These are phyloP conservation scores for Neonectria neomacrospora DNA, from an alignment of 2,329 filamentous ascomycete genomes.

Conservation along the genomic window DNA sequence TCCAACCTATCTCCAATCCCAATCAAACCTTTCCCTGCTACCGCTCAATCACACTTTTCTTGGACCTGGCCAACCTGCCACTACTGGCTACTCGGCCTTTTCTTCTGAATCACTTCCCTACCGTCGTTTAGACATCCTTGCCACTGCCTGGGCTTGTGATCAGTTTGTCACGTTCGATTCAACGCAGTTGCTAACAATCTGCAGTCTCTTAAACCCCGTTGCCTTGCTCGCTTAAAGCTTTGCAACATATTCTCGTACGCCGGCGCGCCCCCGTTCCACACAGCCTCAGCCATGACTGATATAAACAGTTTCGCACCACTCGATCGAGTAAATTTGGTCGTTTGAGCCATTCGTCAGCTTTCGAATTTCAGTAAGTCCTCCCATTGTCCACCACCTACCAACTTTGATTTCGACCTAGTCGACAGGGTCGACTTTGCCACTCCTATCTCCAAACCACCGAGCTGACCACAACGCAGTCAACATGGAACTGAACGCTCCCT, in stretches of 20 bases:
- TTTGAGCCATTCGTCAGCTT: constrained; percentile 33
- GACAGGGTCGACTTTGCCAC: neutral
- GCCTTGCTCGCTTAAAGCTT: constrained; percentile 36
- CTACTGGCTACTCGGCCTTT: neutral
- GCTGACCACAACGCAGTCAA: constrained; percentile 38
- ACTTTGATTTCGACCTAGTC: neutral
- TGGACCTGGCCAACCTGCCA: neutral
- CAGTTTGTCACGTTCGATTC: neutral
- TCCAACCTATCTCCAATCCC: neutral
- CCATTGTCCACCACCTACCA: neutral
- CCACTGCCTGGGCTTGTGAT: neutral
- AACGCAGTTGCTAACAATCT: constrained; percentile 15
- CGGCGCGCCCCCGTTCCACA: neutral
- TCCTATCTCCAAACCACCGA: neutral
- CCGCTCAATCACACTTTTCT: neutral
- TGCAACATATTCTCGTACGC: constrained; percentile 35
- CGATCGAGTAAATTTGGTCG: constrained; percentile 32
- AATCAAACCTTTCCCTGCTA: neutral
- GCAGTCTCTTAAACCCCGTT: constrained; percentile 32
- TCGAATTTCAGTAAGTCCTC: constrained; percentile 29
- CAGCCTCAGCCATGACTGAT: constrained; percentile 3
- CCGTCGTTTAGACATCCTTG: neutral
- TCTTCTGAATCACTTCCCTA: neutral
- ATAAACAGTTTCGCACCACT: constrained; percentile 25
- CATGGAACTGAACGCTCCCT: constrained; percentile 50